Evolutionary conservation across 2,329 filamentous ascomycete species (phyloP), one percentile per base, ranked within the genome.

Genomic region (Colletotrichum phormii): DNA sequence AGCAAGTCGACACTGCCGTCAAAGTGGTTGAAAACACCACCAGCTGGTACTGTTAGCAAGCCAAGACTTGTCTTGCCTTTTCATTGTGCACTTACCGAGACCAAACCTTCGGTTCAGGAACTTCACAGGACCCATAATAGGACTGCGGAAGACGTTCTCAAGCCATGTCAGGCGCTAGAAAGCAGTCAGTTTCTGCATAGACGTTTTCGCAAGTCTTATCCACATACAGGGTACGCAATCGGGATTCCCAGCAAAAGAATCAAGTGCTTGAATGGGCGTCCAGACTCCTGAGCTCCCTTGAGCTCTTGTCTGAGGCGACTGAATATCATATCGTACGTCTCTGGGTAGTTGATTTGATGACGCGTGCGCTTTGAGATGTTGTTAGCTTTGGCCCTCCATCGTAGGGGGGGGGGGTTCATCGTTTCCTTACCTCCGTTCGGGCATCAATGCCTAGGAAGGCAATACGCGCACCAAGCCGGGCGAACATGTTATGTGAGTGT

Each of bases 281-380:
- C 93, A 2, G 84, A 89, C 74, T 78, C 89, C 80, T 84, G 93
- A 82, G 81, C 95, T 84, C 82, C 93, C 83, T 70, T 86, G 81
- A 99, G 90, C 80, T 98, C 94, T 53, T 87, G 84, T 75, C 92
- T 89, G 37, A 96, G 87, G 53, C 95, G 90, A 70, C 91, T 87
- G 80, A 98, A 98, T 26, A 98, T 90, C 57, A 93, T 84, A 67
- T 97, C 91, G 78, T 97, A 98, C 0, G 95, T 98, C 78, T 95
- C 93, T 60, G 95, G 93, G 78, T 98, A 98, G 84, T 98, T 98
- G 83, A 98, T 91, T 83, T 98, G 95, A 79, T 97, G 95, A 49
- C 96, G 91, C 9, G 96, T 98, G 29, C 95, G 93, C 89, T 88
- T 55, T 29, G 29, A 12, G 26, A 6, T 13, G 46, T n/a, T 33